These are phyloP conservation scores for Plasmodium sp. DNA, from an alignment of 169 alveolate genomes.

Conservation along the genomic window DNA sequence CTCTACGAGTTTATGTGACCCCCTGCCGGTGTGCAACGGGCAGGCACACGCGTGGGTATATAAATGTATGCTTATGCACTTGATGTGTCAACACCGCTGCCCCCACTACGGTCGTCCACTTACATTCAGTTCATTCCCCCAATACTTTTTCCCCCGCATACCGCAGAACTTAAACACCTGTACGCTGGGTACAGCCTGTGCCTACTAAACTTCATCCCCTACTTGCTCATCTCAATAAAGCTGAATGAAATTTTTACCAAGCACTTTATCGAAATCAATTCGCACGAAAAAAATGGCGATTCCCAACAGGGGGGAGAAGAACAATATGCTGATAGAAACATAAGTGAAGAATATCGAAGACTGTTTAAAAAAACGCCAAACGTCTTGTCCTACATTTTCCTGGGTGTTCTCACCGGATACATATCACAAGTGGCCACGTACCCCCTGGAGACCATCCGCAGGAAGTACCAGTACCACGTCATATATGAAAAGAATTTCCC, in stretches of 20 bases:
- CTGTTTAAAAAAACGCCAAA: constrained; percentile 40
- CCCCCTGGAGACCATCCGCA: constrained; percentile 55
- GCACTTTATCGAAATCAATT: constrained; percentile 33
- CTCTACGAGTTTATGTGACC: not conserved
- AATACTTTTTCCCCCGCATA: not conserved
- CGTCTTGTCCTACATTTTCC: constrained; percentile 37
- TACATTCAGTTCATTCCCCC: not conserved
- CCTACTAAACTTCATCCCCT: constrained; percentile 52
- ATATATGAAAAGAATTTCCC: constrained; percentile 59
- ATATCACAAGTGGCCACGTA: constrained; percentile 49
- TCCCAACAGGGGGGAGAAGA: not conserved
- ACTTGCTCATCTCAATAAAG: constrained; percentile 41
- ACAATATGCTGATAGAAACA: not conserved
- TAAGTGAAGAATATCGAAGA: constrained; percentile 50
- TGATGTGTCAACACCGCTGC: not conserved
- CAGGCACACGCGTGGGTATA: not conserved
- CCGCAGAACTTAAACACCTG: constrained; percentile 29
- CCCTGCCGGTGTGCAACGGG: not conserved
- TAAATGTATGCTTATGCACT: not conserved
- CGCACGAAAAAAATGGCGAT: not conserved
- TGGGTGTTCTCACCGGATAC: constrained; percentile 70
- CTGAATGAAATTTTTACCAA: constrained; percentile 66
- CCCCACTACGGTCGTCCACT: not conserved
- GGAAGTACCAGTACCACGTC: constrained; percentile 51
- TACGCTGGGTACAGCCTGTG: constrained; percentile 64